Base-by-base conservation (phyloP, 225 moss, liverwort and hornwort species). In the Marchantia paleacea region DNA sequence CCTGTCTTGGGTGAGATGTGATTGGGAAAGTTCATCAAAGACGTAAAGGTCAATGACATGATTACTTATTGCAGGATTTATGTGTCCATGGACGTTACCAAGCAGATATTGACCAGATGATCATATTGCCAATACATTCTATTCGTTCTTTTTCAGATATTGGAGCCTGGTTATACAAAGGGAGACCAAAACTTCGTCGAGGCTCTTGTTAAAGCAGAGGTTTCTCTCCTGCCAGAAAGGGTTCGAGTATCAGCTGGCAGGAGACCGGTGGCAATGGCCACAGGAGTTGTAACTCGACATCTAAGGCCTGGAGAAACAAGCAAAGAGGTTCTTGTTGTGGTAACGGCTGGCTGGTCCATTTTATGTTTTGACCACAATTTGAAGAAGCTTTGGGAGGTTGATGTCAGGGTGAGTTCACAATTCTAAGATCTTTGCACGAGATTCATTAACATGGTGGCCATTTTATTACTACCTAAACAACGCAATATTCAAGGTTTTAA, bases 321-420 rank as follows among this genome's bases (percentile, higher is more conserved):
- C 53, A 96, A 96, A 88, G 86, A 94, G 88, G 89, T 93, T 79
- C 89, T 96, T 67, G 93, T 94, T 52, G 96, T 96, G 58, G 96
- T 96, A 70, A 96, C 96, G 66, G 91, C 92, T 50, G 90, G 91
- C 81, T 93, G 96, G 94, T 88, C 91, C 72, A 85, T 96, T 79
- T 82, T 96, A 71, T 96, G 96, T 87, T 96, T 94, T 82, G 94
- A 96, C 88, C 94, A 96, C 84, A 96, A 94, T 76, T 79, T 96
- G 89, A 90, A 85, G 74, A 94, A 94, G 73, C 82, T 94, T 52
- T 96, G 96, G 96, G 94, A 96, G 86, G 82, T 84, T 81, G 89
- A 93, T 81, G 87, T 96, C 65, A 90, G 92, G 93, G 95, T 93
- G 65, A 18, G 54, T 66, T 24, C 20, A 64, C 26, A 5, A 10